Percentiles rank a stretch among this genome's conserved stretches.
Conservation (phyloP, 345 rosid genomes). For the Rhodamnia argentea region DNA sequence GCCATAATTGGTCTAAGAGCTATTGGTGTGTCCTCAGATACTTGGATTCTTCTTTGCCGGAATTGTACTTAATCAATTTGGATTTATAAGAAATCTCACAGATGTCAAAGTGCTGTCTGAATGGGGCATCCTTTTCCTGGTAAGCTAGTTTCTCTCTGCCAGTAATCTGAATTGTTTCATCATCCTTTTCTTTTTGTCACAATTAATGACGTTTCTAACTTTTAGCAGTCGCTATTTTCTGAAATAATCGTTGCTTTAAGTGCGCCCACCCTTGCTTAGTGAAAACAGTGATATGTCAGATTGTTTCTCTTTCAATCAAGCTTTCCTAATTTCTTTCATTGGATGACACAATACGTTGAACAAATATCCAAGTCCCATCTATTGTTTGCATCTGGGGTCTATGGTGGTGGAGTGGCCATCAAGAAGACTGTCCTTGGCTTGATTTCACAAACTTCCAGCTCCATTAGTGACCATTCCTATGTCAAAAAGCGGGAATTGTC, state of each 20-base stretch:
- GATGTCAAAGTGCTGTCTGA: constrained; percentile 95
- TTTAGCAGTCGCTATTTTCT: not conserved
- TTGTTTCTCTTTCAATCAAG: not conserved
- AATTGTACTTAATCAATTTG: constrained; percentile 83
- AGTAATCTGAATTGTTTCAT: not conserved
- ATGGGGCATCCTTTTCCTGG: constrained; percentile 99
- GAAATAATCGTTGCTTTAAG: not conserved
- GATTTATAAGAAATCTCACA: constrained; percentile 75
- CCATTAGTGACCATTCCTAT: not conserved
- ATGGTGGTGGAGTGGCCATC: not conserved
- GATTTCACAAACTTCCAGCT: not conserved
- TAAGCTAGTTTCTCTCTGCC: constrained; percentile 17
- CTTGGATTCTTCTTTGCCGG: constrained; percentile 99
- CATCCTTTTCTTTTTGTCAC: not conserved
- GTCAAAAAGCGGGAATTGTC: not conserved
- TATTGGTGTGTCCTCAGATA: constrained; percentile 41
- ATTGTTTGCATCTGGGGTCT: not conserved
- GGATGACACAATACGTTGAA: not conserved
- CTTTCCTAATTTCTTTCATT: not conserved
- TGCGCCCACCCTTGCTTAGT: not conserved
- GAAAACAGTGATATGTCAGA: not conserved
- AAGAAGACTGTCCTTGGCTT: not conserved
- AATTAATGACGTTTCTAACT: not conserved
- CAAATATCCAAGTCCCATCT: not conserved
- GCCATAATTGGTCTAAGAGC: not conserved